Base-by-base conservation (phyloP, 208 protist species). In the Trypanosoma caninum region DNA sequence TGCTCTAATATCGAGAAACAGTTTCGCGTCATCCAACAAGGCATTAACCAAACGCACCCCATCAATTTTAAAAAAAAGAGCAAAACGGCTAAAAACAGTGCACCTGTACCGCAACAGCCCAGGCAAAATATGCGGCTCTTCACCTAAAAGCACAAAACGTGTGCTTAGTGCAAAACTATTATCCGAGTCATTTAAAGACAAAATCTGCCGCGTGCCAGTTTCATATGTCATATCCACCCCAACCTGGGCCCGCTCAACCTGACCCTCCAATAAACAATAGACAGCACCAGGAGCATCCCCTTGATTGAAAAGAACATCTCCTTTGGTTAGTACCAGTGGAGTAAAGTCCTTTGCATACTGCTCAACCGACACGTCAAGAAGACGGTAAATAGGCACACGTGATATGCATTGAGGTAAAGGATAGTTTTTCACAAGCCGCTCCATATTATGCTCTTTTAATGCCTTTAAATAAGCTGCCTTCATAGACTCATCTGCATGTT, bases 301-400 rank as follows among this genome's bases (percentile, higher is more conserved):
- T 44, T 95, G 70, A 5, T 86, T 72, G 71, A 95, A 93, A 8
- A 95, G 72, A 34, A 73, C 44, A 47, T 90, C 81, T 14, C 85
- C 83, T 10, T 84, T 74, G 35, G 81, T 66, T 55, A 75, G 72
- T 14, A 90, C 85, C 13, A 85, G 40, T 3, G 89, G 84, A 8
- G 40, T 75, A 58, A 95, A 92, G 60, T 89, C 81, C 20, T 56
- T 59, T 55, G 79, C 51, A 66, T 94, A 94, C 20, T 48, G 18
- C n/a, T 60, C 42, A 38, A 74, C 37, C 18, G 62, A 45, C 13
- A 63, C 56, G 40, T 76, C 65, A 35, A 92, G 50, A 25, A 60
- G 56, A n/a, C 89, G 82, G 72, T 93, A 95, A 13, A 95, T 81
- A 6, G 89, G 89, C 28, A 93, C 82, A 10, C 82, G 82, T 3